Evolutionary conservation across 257 asterid genomes (phyloP).

Genomic region (Orobanche coerulescens): DNA sequence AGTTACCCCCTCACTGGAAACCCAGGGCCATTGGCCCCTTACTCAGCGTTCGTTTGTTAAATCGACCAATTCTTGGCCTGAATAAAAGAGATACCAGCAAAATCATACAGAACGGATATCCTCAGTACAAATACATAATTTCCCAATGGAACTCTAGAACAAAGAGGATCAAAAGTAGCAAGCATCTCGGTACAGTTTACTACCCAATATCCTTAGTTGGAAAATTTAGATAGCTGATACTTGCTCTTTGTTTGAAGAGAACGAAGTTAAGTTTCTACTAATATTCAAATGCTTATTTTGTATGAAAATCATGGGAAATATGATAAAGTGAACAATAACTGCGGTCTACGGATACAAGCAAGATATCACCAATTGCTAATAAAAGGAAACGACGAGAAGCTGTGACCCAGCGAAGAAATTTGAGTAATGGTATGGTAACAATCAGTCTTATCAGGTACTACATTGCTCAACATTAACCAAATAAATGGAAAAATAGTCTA

Average conservation of each 20-base stretch:
- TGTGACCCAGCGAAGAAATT: not conserved
- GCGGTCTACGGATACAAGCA: not conserved
- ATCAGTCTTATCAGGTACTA: constrained; percentile 1
- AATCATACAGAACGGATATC: not conserved
- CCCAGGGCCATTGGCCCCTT: not conserved
- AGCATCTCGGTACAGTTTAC: not conserved
- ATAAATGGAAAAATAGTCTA: not conserved
- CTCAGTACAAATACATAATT: not conserved
- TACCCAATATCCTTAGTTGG: not conserved
- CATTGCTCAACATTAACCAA: not conserved
- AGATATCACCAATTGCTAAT: not conserved
- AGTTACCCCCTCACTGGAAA: not conserved
- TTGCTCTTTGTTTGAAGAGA: not conserved
- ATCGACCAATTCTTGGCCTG: not conserved
- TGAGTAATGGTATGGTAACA: not conserved
- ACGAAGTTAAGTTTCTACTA: not conserved
- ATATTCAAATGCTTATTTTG: not conserved
- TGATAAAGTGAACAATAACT: not conserved
- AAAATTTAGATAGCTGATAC: not conserved
- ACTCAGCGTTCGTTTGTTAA: not conserved
- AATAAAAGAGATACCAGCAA: not conserved
- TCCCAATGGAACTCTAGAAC: not conserved
- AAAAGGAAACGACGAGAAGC: not conserved
- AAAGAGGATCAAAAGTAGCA: not conserved
- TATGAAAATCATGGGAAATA: not conserved